Percentiles rank a stretch among this genome's conserved stretches.
phyloP scores from a whole-genome alignment of 306 rosid genomes.

The Cucurbita argyrosperma region DNA sequence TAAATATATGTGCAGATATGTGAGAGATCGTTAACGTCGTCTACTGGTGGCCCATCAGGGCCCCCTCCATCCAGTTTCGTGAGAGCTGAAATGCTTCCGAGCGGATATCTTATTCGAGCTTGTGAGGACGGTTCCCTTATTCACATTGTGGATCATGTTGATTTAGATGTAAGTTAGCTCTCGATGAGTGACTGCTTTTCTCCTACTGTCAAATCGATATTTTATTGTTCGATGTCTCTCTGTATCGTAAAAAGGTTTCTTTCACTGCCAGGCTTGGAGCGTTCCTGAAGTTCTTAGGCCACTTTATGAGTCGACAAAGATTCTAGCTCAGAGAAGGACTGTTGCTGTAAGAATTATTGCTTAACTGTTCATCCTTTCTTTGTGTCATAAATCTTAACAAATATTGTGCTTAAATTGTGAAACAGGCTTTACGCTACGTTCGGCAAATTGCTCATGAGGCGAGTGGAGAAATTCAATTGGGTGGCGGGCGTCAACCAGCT shows the following conservation, averaged over 20 bases:
- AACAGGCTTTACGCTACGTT: slow-evolving; percentile 72
- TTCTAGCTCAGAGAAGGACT: slow-evolving; percentile 77
- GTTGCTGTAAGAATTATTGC: slow-evolving; percentile 42
- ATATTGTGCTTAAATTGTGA: neutral
- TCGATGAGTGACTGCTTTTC: neutral
- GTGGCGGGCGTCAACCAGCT: slow-evolving; percentile 95
- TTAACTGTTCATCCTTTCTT: neutral
- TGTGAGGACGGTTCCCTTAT: slow-evolving; percentile 95
- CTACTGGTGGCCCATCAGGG: slow-evolving; percentile 76
- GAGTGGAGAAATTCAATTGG: slow-evolving; percentile 66
- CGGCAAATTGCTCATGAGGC: slow-evolving; percentile 87
- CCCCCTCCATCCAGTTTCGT: slow-evolving; percentile 59
- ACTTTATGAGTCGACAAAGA: slow-evolving; percentile 77
- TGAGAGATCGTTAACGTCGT: slow-evolving; percentile 68
- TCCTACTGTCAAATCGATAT: neutral
- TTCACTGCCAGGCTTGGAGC: slow-evolving; percentile 52
- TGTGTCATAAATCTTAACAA: neutral
- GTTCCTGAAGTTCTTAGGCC: slow-evolving; percentile 94
- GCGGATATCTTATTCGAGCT: slow-evolving; percentile 85
- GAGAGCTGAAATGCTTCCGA: slow-evolving; percentile 92
- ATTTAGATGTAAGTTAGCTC: slow-evolving; percentile 55
- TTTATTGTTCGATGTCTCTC: neutral
- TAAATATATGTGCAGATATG: slow-evolving; percentile 35
- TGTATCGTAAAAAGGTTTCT: neutral
- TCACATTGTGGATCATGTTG: slow-evolving; percentile 86